Percentiles rank a stretch among this genome's conserved stretches.
Evolutionary conservation across 805 yeast species (phyloP).

Genomic region (Lachancea dasiensis): DNA sequence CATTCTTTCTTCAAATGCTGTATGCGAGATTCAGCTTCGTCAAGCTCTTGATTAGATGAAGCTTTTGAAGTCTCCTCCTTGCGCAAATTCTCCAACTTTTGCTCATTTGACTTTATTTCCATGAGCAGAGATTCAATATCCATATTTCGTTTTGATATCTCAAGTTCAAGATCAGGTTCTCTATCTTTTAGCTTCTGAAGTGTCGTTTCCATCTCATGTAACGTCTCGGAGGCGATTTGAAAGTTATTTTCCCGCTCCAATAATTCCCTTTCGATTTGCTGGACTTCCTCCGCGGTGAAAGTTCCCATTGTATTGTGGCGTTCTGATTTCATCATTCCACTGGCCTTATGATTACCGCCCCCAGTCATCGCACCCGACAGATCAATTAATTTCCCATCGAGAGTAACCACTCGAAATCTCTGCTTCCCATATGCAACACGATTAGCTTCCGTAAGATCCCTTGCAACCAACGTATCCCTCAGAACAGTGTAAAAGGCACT

Average conservation of each 20-base stretch:
- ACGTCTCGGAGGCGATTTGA: conserved; percentile 44
- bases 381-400: conserved; percentile 88
- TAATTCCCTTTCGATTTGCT: conserved; percentile 47
- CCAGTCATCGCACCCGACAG: conserved; percentile 95
- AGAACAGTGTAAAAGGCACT: conserved; percentile 89
- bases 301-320: conserved; percentile 30
- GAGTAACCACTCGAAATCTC: conserved; percentile 84
- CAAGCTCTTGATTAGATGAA: conserved; percentile 35
- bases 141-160: conserved; percentile 50
- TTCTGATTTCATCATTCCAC: conserved; percentile 69
- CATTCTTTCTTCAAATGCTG: conserved; percentile 37
- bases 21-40: conserved; percentile 32
- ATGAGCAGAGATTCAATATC: conserved; percentile 57
- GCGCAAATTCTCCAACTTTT: conserved; percentile 37
- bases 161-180: conserved; percentile 62
- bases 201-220: conserved; percentile 52
- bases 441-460: conserved; percentile 72
- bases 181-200: conserved; percentile 55
- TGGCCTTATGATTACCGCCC: conserved; percentile 69
- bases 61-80: conserved; percentile 16
- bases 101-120: conserved; percentile 45
- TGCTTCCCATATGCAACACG: conserved; percentile 77
- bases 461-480: conserved; percentile 82
- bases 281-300: conserved; percentile 50
- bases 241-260: conserved; percentile 48